Evolutionary conservation across 129 eudicot genomes (phyloP), one percentile per base, ranked within the genome.

Genomic region (Glebionis coronaria): DNA sequence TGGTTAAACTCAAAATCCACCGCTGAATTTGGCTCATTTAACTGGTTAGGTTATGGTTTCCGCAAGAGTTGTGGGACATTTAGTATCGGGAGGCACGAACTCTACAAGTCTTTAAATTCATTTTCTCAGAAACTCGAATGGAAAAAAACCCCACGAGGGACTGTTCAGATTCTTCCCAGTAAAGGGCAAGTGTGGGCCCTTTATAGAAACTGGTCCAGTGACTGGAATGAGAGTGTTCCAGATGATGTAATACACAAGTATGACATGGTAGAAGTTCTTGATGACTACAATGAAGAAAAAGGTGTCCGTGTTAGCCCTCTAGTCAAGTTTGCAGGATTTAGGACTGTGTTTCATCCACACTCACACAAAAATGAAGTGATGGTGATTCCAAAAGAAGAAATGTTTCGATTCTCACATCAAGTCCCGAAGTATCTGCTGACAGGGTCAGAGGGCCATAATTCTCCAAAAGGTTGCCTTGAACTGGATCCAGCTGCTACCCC

Each of bases 401-500:
- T 93, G 96, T 84, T 93, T 69, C 78, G 90, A 20, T 88, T 93
- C 42, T 93, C 98, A 28, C 98, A 93, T 65, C 86, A 80, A 78
- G 95, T 93, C 28, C 98, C 98, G 15, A 64, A 69, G 69, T 81
- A 78, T 67, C 12, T 79, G 73, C 84, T 93, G 61, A 84, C 86
- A 0, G 98, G 91, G 21, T 49, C 78, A 18, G 95, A 93, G 79
- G 91, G 75, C 12, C 72, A 71, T 44, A 86, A 88, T 84, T 80
- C 84, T 76, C 95, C 95, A 2, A 76, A 88, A 77, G 92, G 90
- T 61, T 88, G 80, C 80, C 73, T 73, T 55, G 98, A 93, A 83
- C 81, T 93, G 44, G 98, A 93, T 72, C 96, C 98, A 5, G 98
- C 98, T 45, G 95, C 98, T 4, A 93, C 96, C 0, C 96, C 98